Base-by-base conservation (phyloP, 2,329 filamentous ascomycete genomes). In the Microdochium trichocladiopsis region DNA sequence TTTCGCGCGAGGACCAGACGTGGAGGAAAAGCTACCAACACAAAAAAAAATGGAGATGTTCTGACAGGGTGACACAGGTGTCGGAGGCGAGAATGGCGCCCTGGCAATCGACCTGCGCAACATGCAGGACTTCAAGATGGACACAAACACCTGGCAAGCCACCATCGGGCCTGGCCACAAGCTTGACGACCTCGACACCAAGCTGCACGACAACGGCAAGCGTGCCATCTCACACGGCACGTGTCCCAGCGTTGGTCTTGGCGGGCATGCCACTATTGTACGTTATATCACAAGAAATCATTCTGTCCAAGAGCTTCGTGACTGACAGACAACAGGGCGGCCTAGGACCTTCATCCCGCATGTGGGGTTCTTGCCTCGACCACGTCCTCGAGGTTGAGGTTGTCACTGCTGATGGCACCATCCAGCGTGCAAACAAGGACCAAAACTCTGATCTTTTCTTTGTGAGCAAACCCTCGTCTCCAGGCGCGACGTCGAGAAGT, bases 161-260 rank as follows among this genome's bases (percentile, higher is more conserved):
- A 78, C 71, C 0, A 73, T 83, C 53, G 81, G 82, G 8, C 70
- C 75, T 3, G 82, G 81, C 2, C 72, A 70, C 31, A 69, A 62
- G n/a, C 72, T 85, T 0, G 72, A 74, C 3, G 72, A 81, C 50
- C 65, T 85, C 14, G 77, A 78, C 10, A 61, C 72, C 33, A 66
- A 69, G 43, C 66, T 84, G 10, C 74, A 80, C 52, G 61, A 72
- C 8, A 70, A 75, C 51, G 80, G 78, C 5, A 70, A 72, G 25
- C 72, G 81, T n/a, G 81, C 80, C 2, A 76, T 84, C 50, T 70
- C 81, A 0, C 81, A 84, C 51, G 81, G 81, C 10, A 77, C 78
- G 1, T 84, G 82, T 53, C 80, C 80, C 0, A 74, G 74, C 5
- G 79, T 84, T 11, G 80, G 80, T 5, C 72, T 82, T 10, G 80